These are phyloP conservation scores for Podospora australis DNA, from an alignment of 495 filamentous ascomycete species.

Conservation along the genomic window DNA sequence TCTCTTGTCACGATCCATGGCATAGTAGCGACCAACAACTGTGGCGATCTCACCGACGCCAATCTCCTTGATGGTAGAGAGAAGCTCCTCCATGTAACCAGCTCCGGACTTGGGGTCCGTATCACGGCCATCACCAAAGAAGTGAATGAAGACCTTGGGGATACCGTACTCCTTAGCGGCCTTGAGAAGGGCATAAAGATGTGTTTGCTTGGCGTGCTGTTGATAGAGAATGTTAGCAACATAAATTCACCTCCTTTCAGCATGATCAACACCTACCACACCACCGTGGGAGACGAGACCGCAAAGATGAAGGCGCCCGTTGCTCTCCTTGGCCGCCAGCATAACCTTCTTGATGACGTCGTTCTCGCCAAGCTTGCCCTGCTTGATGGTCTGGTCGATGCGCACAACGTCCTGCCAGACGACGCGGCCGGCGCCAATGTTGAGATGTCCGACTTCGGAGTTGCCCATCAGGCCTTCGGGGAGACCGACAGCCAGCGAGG, in stretches of 20 bases:
- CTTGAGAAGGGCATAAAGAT: slow-evolving; percentile 77
- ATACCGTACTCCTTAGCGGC: slow-evolving; percentile 84
- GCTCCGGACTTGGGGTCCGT: slow-evolving; percentile 90
- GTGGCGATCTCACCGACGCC: slow-evolving; percentile 86
- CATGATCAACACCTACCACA: slow-evolving; percentile 58
- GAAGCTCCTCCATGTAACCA: slow-evolving; percentile 77
- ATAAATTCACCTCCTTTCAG: not conserved
- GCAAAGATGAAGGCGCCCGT: slow-evolving; percentile 84
- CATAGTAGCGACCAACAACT: slow-evolving; percentile 91
- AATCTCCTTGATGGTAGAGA: slow-evolving; percentile 72
- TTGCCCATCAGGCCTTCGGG: slow-evolving; percentile 98
- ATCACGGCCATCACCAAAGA: slow-evolving; percentile 96
- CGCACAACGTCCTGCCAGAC: slow-evolving; percentile 99
- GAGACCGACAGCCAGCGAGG: slow-evolving; percentile 88
- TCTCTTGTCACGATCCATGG: slow-evolving; percentile 99
- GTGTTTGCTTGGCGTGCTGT: slow-evolving; percentile 85
- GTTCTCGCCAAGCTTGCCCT: slow-evolving; percentile 70
- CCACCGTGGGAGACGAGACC: slow-evolving; percentile 91
- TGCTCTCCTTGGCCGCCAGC: slow-evolving; percentile 75
- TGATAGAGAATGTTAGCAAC: not conserved
- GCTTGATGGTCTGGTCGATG: slow-evolving; percentile 93
- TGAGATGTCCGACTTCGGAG: slow-evolving; percentile 95
- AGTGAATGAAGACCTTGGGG: slow-evolving; percentile 93
- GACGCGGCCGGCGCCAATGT: slow-evolving; percentile 95
- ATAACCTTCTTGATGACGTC: slow-evolving; percentile 72